Evolutionary conservation across 1,284 basidiomycete genomes (phyloP), one percentile per base, ranked within the genome.

Genomic region (Crucibulum cyathiforme): DNA sequence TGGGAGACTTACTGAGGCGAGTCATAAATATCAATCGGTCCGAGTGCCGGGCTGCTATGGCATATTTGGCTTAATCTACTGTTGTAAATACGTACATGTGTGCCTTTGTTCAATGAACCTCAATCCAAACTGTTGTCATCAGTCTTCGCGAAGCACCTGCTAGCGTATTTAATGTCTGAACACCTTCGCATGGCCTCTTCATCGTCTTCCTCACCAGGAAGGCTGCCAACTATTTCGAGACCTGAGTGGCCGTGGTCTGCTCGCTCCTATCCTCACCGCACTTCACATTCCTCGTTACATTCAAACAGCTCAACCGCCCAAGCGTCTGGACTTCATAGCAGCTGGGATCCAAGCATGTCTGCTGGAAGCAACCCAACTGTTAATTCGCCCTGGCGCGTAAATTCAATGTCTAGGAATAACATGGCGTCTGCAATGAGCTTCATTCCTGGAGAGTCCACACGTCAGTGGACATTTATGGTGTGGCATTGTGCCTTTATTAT

Each of bases 391-490:
- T 36, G 46, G 10, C 54, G 64, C 59, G 63, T 12, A 49, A 49
- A 49, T 37, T 31, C 9, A n/a, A 37, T 17, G n/a, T 47, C 17
- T 6, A 62, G 63, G 31, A 59, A 58, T n/a, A 61, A 46, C n/a
- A 43, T 60, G 35, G 67, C 57, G 53, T 67, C 68, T 31, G 67
- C 58, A 9, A 72, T 72, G 72, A 70, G 67, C 31, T 72, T 63
- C 46, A 57, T 60, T 49, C 76, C 77, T 57, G 77, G 80, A 46
- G 80, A 85, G 53, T 78, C 80, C 8, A 86, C 79, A 15, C 74
- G 83, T 51, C 86, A 89, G 62, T 90, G 87, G 87, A 80, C 83
- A 7, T 87, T 87, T 64, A 82, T 81, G 65, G 87, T 85, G 81
- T 73, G 54, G 50, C 24, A 47, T 48, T 55, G n/a, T 15, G n/a